These are phyloP conservation scores for Botrytis byssoidea DNA, from an alignment of 2,329 filamentous ascomycete species.

Conservation along the genomic window DNA sequence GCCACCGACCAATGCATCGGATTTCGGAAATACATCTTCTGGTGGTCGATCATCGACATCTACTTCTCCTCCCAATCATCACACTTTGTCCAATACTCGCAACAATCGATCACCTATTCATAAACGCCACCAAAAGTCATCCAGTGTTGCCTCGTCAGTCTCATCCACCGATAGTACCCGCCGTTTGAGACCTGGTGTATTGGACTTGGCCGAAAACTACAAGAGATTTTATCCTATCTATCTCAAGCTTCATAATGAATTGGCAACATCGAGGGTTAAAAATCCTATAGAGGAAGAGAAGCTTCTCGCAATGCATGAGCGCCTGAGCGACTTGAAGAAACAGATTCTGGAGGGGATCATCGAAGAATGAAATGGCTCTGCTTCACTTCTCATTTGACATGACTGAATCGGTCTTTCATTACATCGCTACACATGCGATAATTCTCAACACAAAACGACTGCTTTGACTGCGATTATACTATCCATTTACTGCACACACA, in stretches of 20 bases:
- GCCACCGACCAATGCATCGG: constrained; percentile 63
- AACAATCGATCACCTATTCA: constrained; percentile 35
- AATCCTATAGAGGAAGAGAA: constrained; percentile 52
- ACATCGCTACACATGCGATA: background rate
- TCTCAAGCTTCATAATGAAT: constrained; percentile 54
- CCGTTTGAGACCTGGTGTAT: constrained; percentile 48
- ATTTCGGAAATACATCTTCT: constrained; percentile 48
- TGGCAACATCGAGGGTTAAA: constrained; percentile 45
- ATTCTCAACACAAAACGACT: background rate
- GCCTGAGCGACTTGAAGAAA: constrained; percentile 56
- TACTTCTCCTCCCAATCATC: constrained; percentile 29
- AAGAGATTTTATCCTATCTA: constrained; percentile 57
- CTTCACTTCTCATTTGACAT: background rate
- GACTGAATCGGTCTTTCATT: background rate
- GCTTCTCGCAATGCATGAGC: constrained; percentile 54
- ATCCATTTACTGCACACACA: background rate
- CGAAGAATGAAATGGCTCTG: constrained; percentile 20
- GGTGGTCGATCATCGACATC: constrained; percentile 34
- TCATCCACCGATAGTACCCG: constrained; percentile 34
- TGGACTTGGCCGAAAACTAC: constrained; percentile 56
- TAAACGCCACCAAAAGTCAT: constrained; percentile 39
- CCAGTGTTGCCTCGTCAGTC: constrained; percentile 34
- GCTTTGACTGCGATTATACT: background rate
- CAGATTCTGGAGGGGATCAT: constrained; percentile 46
- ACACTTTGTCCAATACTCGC: constrained; percentile 23